Conservation (phyloP, 768 basidiomycete genomes). For the Leccinum fibrillosum region DNA sequence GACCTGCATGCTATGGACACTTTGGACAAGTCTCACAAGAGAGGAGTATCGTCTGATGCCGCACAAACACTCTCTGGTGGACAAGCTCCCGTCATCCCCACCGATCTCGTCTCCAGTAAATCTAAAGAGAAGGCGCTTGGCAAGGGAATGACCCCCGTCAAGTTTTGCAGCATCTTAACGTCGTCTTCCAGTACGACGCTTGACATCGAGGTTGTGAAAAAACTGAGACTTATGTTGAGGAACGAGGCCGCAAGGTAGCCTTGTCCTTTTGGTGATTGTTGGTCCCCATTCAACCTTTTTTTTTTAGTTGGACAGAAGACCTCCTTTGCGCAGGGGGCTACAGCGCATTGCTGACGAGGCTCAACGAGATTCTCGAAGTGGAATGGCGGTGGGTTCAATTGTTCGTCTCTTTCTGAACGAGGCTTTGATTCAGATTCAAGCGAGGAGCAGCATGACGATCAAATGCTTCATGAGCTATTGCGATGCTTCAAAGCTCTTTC, state of each 20-base stretch:
- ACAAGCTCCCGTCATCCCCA: slow-evolving; percentile 43
- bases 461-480: slow-evolving; percentile 86
- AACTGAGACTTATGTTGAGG: slow-evolving; percentile 77
- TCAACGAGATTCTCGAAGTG: slow-evolving; percentile 90
- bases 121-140: slow-evolving; percentile 51
- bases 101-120: slow-evolving; percentile 35
- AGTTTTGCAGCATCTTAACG: slow-evolving; percentile 64
- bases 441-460: slow-evolving; percentile 97
- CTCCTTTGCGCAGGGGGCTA: slow-evolving; percentile 88
- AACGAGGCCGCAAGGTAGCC: slow-evolving; percentile 86
- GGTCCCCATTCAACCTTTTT: slow-evolving; percentile 1
- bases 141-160: slow-evolving; percentile 60
- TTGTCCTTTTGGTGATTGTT: background rate
- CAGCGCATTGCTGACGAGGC: slow-evolving; percentile 70
- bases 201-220: slow-evolving; percentile 85
- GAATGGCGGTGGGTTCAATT: slow-evolving; percentile 87
- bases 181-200: slow-evolving; percentile 69
- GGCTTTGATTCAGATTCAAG: slow-evolving; percentile 38
- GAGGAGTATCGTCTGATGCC: slow-evolving; percentile 63
- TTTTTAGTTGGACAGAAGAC: slow-evolving; percentile 79
- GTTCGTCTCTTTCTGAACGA: background rate
- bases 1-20: slow-evolving; percentile 25
- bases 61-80: slow-evolving; percentile 50
- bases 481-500: slow-evolving; percentile 93
- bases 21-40: slow-evolving; percentile 42